Conservation (phyloP, 495 filamentous ascomycete genomes). For the Neurospora sp. region DNA sequence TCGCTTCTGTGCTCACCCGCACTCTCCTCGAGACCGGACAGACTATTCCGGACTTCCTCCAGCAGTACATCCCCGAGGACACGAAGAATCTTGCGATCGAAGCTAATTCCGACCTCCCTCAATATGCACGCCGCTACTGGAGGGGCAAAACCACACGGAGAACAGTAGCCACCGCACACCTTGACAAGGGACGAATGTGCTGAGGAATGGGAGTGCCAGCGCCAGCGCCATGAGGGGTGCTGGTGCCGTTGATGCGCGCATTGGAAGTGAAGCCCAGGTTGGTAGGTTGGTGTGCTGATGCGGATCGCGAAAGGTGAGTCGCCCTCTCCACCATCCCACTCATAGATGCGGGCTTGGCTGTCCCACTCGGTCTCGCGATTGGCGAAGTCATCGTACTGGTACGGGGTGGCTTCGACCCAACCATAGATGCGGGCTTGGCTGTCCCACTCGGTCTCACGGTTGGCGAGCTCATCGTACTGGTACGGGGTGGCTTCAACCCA, state of each 20-base stretch:
- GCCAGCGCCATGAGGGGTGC: constrained; percentile 17
- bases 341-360: constrained; percentile 53
- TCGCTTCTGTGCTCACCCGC: not conserved
- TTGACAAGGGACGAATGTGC: constrained; percentile 2
- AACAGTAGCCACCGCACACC: too few species aligned
- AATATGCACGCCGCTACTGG: not conserved
- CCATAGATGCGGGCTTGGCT: constrained; percentile 55
- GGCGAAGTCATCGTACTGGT: constrained; percentile 44
- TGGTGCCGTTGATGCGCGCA: constrained; percentile 17
- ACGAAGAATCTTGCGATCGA: not conserved
- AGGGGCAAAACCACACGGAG: too few species aligned
- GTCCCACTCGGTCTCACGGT: constrained; percentile 21
- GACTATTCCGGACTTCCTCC: not conserved
- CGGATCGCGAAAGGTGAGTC: constrained; percentile 30
- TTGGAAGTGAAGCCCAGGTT: constrained; percentile 13
- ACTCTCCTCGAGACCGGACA: not conserved
- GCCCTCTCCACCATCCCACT: constrained; percentile 77
- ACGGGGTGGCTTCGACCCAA: constrained; percentile 44
- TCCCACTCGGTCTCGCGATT: constrained; percentile 20
- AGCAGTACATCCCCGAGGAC: not conserved
- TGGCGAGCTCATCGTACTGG: constrained; percentile 41
- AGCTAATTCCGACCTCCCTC: not conserved
- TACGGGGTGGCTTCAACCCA: constrained; percentile 46
- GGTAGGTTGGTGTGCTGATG: constrained; percentile 6
- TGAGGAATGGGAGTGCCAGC: constrained; percentile 9